Percentiles rank a stretch among this genome's conserved stretches.
Conservation (phyloP, 2,329 filamentous ascomycete species). For the Fusarium sp. region DNA sequence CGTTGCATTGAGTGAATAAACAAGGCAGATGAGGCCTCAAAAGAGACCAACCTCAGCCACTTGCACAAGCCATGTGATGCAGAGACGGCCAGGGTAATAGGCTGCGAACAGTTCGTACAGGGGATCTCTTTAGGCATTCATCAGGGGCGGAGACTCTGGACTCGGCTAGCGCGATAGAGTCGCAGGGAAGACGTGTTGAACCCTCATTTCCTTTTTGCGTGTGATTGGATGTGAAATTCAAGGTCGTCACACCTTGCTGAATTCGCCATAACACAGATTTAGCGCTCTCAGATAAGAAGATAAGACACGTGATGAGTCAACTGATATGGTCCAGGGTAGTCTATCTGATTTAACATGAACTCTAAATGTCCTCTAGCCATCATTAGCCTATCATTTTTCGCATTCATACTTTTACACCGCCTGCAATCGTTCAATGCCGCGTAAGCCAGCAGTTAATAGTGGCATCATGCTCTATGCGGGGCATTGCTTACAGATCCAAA, state of each 20-base stretch:
- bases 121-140: constrained; percentile 14
- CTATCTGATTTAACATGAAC: not conserved
- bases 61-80: constrained; percentile 29
- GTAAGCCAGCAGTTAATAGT: constrained; percentile 15
- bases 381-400: constrained; percentile 6
- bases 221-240: constrained; percentile 26
- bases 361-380: not conserved
- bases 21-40: constrained; percentile 19
- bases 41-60: constrained; percentile 18
- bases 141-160: constrained; percentile 8
- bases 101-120: constrained; percentile 17
- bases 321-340: constrained; percentile 16
- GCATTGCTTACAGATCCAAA: constrained; percentile 9
- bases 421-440: not conserved
- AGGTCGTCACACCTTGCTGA: constrained; percentile 23
- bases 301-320: not conserved
- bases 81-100: not conserved
- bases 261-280: constrained; percentile 31
- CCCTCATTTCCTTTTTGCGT: constrained; percentile 20
- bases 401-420: constrained; percentile 5
- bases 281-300: not conserved
- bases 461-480: constrained; percentile 5
- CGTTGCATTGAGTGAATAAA: not conserved
- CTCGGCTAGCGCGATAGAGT: constrained; percentile 11
- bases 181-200: constrained; percentile 37